These are phyloP conservation scores for Cupressus sempervirens DNA, from an alignment of 75 land plant species.

Conservation along the genomic window DNA sequence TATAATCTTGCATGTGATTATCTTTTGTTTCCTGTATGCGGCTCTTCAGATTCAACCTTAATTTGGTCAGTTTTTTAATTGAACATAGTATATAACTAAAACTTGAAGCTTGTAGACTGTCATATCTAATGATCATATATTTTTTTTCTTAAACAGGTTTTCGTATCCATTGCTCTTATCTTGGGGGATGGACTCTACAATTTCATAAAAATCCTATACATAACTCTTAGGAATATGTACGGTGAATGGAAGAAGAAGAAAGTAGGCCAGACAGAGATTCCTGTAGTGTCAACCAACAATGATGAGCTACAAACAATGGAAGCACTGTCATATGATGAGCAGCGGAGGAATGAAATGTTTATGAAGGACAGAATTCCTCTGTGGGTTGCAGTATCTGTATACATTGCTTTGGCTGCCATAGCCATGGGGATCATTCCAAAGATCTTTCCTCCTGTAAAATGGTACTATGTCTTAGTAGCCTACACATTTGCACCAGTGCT, in stretches of 20 bases:
- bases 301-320: neutral
- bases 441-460: conserved; percentile 36
- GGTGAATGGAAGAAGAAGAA: conserved; percentile 5
- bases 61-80: neutral
- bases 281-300: neutral
- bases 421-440: conserved; percentile 29
- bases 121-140: neutral
- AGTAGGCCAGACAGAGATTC: neutral
- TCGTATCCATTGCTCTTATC: conserved; percentile 22
- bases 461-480: conserved; percentile 36
- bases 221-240: conserved; percentile 14
- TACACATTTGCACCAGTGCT: conserved; percentile 52
- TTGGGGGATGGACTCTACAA: conserved; percentile 29
- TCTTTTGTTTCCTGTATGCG: neutral
- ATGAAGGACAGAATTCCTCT: conserved; percentile 38
- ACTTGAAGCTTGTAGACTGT: no score
- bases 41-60: neutral
- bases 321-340: conserved; percentile 4
- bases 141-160: conserved; percentile 10
- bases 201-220: conserved; percentile 16
- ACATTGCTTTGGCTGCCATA: conserved; percentile 33
- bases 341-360: conserved; percentile 28
- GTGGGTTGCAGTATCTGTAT: conserved; percentile 27
- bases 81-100: neutral
- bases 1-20: neutral